phyloP scores from a whole-genome alignment of 148 eudicot genomes.

The Tetragonia tetragonoides region DNA sequence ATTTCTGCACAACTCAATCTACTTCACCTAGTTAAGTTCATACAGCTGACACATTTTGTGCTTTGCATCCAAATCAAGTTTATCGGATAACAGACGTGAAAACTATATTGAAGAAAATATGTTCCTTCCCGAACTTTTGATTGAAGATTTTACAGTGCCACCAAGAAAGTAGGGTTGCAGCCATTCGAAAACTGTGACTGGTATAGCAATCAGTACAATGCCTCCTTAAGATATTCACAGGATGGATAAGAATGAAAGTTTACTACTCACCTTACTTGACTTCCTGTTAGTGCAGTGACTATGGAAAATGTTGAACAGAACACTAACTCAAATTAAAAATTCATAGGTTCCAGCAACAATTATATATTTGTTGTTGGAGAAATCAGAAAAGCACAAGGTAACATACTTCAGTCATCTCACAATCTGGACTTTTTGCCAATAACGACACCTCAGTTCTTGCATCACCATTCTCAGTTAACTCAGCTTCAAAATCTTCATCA shows the following conservation, averaged over 20 bases:
- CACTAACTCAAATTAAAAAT: neutral
- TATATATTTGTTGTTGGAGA: neutral
- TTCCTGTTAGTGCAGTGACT: neutral
- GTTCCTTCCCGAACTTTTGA: neutral
- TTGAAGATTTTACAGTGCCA: neutral
- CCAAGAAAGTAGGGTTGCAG: neutral
- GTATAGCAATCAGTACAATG: neutral
- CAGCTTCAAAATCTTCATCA: constrained; percentile 98
- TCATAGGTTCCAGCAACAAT: neutral
- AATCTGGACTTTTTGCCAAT: constrained; percentile 64
- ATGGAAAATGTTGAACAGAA: neutral
- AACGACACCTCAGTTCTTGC: constrained; percentile 81
- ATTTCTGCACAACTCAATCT: too few species aligned
- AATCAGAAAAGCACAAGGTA: constrained; percentile 10
- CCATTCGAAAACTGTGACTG: neutral
- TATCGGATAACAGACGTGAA: neutral
- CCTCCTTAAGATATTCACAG: neutral
- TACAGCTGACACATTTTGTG: neutral
- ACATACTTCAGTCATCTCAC: constrained; percentile 75
- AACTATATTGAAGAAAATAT: neutral
- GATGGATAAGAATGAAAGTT: neutral
- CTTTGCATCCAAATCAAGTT: neutral
- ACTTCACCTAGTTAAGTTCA: neutral
- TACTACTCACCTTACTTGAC: neutral
- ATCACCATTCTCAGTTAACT: constrained; percentile 77